Evolutionary conservation across 768 basidiomycete species (phyloP).

Genomic region (Ramaria sp.): DNA sequence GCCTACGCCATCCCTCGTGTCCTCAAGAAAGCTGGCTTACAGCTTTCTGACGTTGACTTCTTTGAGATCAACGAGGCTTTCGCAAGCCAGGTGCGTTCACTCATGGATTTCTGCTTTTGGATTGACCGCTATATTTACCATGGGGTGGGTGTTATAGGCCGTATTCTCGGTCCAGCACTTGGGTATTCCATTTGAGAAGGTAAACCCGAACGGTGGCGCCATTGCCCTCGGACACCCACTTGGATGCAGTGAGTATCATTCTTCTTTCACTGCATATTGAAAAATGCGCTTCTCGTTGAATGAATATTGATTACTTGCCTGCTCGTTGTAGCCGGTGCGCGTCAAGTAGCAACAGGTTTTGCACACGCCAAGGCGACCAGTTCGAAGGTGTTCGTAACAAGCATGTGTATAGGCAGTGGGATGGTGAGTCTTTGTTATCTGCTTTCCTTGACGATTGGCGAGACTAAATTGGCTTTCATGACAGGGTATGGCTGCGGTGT

Average conservation of each 20-base stretch:
- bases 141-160: constrained; percentile 23
- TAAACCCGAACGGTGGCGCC: constrained; percentile 81
- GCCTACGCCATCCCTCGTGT: constrained; percentile 75
- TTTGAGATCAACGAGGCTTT: constrained; percentile 92
- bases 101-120: too few relatives aligned
- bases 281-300: too few relatives aligned
- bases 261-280: constrained; percentile 8
- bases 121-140: constrained; percentile 16
- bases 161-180: constrained; percentile 62
- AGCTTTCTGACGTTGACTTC: constrained; percentile 69
- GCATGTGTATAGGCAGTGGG: constrained; percentile 85
- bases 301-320: too few relatives aligned
- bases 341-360: constrained; percentile 80
- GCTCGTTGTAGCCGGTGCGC: constrained; percentile 75
- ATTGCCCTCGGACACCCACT: constrained; percentile 87
- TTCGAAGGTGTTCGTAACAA: constrained; percentile 72
- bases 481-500: constrained; percentile 71
- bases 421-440: constrained; percentile 30
- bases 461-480: not conserved
- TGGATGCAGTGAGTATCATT: constrained; percentile 54
- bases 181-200: constrained; percentile 63
- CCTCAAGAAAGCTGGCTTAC: constrained; percentile 37
- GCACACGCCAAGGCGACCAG: constrained; percentile 65
- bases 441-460: not conserved
- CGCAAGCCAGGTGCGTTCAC: constrained; percentile 41